Evolutionary conservation across 2,329 filamentous ascomycete species (phyloP), one percentile per base, ranked within the genome.

Genomic region (Ophiostoma perfectum): DNA sequence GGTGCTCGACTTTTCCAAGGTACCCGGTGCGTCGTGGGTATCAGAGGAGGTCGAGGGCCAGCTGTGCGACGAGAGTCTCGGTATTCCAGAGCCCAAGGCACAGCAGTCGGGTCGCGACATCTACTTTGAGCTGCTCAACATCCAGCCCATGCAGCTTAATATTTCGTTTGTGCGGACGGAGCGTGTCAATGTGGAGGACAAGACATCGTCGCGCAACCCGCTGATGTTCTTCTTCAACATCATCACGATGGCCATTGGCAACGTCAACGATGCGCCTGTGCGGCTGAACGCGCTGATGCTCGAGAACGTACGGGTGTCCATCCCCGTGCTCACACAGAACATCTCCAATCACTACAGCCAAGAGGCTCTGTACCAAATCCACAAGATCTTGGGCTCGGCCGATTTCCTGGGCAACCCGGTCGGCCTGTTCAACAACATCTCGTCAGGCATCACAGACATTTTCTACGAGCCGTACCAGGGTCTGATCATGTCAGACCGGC

Each of bases 181-280:
- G 78, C 88, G 93, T 11, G 90, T 99, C 80, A 99, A 99, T 72
- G 94, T 92, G 2, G 94, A 98, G 77, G 93, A 98, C 77, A 96
- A 95, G 73, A 90, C 93, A 64, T 92, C 92, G 14, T 92, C 92
- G 1, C 88, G 87, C 58, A 99, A 97, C 75, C 96, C 96, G 0
- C 84, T 99, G 77, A 98, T 98, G 93, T 99, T 98, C 81, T 93
- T 97, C 76, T 88, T 98, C 77, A 98, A 99, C 75, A 92, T 98
- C 73, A 88, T 99, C 82, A 98, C 96, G 0, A 99, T 99, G 95
- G 96, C 95, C 14, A 95, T 99, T 75, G 95, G 95, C 72, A 99
- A 99, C 75, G 92, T 99, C 81, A 99, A 99, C 75, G 96, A 99
- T 78, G 95, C 95, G 6, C 96, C 95, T 0, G 88, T 99, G 67